Percentiles rank a stretch among this genome's conserved stretches.
phyloP scores from a whole-genome alignment of 352 stramenopile species.

The Phytopythium cucurbitacearum region DNA sequence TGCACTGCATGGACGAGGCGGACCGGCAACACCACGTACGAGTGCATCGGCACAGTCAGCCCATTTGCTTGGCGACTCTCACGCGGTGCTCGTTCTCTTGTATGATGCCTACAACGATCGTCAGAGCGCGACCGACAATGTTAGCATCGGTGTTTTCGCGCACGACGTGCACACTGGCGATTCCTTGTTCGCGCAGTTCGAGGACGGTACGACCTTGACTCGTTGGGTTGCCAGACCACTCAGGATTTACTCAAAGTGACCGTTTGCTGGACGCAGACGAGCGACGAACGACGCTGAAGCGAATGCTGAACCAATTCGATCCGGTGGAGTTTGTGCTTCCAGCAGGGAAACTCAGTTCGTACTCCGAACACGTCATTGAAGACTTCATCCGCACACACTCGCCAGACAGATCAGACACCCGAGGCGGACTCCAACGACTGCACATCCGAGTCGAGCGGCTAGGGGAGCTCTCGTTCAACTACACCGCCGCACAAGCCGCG shows the following conservation, averaged over 20 bases:
- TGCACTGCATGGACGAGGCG: conserved; percentile 24
- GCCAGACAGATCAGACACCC: too few species aligned
- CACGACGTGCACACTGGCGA: conserved; percentile 45
- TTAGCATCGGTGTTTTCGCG: conserved; percentile 27
- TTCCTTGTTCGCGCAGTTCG: conserved; percentile 35
- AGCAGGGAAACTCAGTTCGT: conserved; percentile 23
- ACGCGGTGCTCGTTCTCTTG: background rate
- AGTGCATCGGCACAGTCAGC: background rate
- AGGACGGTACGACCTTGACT: conserved; percentile 23
- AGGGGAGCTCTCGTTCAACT: conserved; percentile 18
- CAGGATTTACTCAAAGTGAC: background rate
- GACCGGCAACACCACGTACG: conserved; percentile 17
- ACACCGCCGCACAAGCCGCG: conserved; percentile 2
- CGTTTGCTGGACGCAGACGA: conserved; percentile 15
- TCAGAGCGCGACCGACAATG: conserved; percentile 17
- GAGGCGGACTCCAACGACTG: background rate
- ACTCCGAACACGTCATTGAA: conserved; percentile 35
- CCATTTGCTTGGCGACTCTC: background rate
- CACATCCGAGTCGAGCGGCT: conserved; percentile 25
- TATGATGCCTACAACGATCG: background rate
- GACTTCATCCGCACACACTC: conserved; percentile 10
- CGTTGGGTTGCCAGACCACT: background rate
- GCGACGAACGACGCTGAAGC: conserved; percentile 17
- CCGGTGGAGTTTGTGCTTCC: conserved; percentile 45
- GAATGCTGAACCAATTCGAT: conserved; percentile 20